phyloP scores from a whole-genome alignment of 441 rosid species.

The Raphanus hybrid region DNA sequence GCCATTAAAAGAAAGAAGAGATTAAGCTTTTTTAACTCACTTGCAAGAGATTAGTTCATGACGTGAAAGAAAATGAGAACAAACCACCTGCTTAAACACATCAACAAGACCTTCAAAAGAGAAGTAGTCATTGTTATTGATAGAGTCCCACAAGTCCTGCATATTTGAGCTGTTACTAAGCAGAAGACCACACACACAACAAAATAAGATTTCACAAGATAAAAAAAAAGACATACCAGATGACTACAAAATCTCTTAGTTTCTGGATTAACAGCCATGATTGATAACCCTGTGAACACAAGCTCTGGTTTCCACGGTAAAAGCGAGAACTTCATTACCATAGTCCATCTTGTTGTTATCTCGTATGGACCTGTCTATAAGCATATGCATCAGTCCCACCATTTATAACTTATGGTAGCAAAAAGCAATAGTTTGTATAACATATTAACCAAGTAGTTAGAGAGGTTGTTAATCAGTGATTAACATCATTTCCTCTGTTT shows the following conservation, averaged over 20 bases:
- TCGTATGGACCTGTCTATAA: slow-evolving; percentile 87
- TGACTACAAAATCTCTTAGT: slow-evolving; percentile 82
- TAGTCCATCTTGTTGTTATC: slow-evolving; percentile 89
- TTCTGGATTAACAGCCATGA: slow-evolving; percentile 82
- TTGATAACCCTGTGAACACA: slow-evolving; percentile 73
- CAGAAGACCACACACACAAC: background rate
- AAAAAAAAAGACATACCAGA: slow-evolving; percentile 49
- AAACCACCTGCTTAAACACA: slow-evolving; percentile 72
- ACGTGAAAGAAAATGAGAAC: slow-evolving; percentile 27
- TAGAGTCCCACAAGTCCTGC: slow-evolving; percentile 82
- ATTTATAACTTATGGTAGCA: background rate
- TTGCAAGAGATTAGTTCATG: background rate
- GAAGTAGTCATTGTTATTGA: slow-evolving; percentile 65
- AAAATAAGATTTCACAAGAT: background rate
- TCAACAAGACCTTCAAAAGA: slow-evolving; percentile 77
- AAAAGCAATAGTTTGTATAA: too few species aligned
- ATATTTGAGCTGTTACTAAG: slow-evolving; percentile 16
- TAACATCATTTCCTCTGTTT: background rate
- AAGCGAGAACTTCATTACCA: slow-evolving; percentile 78
- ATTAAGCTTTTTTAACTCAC: background rate
- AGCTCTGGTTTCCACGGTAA: slow-evolving; percentile 87
- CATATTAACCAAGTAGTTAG: too few species aligned
- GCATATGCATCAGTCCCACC: slow-evolving; percentile 47
- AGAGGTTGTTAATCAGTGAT: background rate
- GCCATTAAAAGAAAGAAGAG: slow-evolving; percentile 16